Evolutionary conservation across 768 basidiomycete genomes (phyloP).

Genomic region (Calocybe gangraenosa): DNA sequence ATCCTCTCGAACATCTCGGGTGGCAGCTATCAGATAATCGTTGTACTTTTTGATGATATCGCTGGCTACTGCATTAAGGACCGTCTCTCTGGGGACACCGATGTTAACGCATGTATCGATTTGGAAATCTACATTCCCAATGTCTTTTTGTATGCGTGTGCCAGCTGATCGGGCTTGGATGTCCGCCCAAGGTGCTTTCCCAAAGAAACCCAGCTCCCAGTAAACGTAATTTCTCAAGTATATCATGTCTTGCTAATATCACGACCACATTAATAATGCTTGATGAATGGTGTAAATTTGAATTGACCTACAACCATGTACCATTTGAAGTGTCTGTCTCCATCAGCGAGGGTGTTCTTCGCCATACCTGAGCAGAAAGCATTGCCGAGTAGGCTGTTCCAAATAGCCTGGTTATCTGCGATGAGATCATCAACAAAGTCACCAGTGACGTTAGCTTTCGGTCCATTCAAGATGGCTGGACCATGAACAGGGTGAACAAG

Average conservation of each 20-base stretch:
- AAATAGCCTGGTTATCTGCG: neutral
- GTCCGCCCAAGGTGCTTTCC: neutral
- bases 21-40: neutral
- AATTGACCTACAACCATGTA: neutral
- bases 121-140: neutral
- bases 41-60: neutral
- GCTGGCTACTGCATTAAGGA: neutral
- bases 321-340: neutral
- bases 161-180: neutral
- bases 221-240: neutral
- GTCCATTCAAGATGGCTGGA: neutral
- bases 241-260: neutral
- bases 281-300: neutral
- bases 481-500: neutral
- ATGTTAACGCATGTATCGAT: neutral
- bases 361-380: neutral
- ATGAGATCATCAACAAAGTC: neutral
- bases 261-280: too few species aligned
- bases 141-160: neutral
- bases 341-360: neutral
- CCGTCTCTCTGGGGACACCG: neutral
- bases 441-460: neutral
- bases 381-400: neutral
- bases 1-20: neutral
- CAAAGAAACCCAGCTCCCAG: neutral